Base-by-base conservation (phyloP, 106 monocot species). In the Hemerocallis citrina region DNA sequence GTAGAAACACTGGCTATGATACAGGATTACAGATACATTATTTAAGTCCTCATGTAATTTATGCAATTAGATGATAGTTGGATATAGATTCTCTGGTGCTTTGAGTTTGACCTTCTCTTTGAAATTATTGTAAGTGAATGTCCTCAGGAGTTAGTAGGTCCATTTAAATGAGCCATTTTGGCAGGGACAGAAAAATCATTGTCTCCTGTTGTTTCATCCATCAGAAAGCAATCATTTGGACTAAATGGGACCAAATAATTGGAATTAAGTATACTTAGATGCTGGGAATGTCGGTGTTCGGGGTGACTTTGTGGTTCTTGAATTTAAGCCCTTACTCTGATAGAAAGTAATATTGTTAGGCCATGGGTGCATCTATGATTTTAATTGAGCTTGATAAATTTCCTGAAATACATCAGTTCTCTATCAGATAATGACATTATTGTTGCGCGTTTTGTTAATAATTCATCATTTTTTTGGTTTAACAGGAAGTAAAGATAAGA, bases 401-500 rank as follows among this genome's bases (percentile, higher is more conserved):
- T 6, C 47, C 21, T 7, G 21, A 22, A 21, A n/a, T n/a, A n/a
- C n/a, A n/a, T n/a, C n/a, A n/a, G n/a, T n/a, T 50, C 4, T 25
- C 15, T 41, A 7, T 1, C 15, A 15, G 5, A 41, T 41, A 41
- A 41, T 41, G 41, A 41, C 2, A 44, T 14, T 16, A 27, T 27
- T 28, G 28, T 50, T 27, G 7, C 7, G 14, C 29, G 1, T 16
- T 32, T 54, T 54, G 29, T 54, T 32, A 29, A 14, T 23, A 59
- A 20, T 39, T 59, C 19, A 1, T 48, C 59, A 3, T 40, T 59
- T 13, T 59, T 29, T 32, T 39, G 59, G 59, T 13, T 36, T 68
- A 64, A 63, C 79, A 95, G 89, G 94, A 89, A 80, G 48, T 89
- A 30, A 83, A 81, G 59, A 52, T 30, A 5, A 77, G 64, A 41